Base-by-base conservation (phyloP, 2,329 filamentous ascomycete species). In the Zymoseptoria brevis region DNA sequence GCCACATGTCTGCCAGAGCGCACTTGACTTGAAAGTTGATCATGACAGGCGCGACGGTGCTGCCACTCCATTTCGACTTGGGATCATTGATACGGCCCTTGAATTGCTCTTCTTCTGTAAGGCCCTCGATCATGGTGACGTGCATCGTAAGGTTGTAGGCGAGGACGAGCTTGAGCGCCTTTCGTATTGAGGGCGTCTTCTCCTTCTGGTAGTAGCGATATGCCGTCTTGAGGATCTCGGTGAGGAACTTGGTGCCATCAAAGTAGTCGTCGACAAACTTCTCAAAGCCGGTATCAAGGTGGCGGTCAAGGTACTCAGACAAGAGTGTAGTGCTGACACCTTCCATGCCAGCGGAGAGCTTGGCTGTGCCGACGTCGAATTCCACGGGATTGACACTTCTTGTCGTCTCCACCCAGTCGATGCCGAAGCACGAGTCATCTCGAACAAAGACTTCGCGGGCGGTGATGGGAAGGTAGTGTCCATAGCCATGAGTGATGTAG, bases 11-110 rank as follows among this genome's bases (percentile, higher is more conserved):
- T 66, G 92, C 93, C 77, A 97, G 87, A 57, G 92, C 92, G 70
- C 89, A 94, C 83, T 97, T 97, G 80, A 97, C 91, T 79, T 96
- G 90, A 84, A 96, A 96, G 81, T 96, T 97, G 83, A 97, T 95
- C 92, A 97, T 96, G 72, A 96, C 92, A 11, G 93, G 93, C 16
- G 93, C 93, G 63, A 96, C 86, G 41, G 88, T 92, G 80, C 93
- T 93, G 71, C 92, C 92, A 68, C 83, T 87, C 80, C 88, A 96
- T 73, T 90, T 94, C 66, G 90, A 96, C 57, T 87, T 84, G 69
- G 89, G 85, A 69, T 94, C 89, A 55, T 93, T 86, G 64, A 97
- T 93, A 77, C 89, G 87, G 64, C 92, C 93, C 57, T 89, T 81
- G 72, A 92, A 80, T 22, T 80, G 77, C 63, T 90, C 85, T 70